phyloP scores from a whole-genome alignment of 495 filamentous ascomycete genomes.

The Aspergillus incahuasiensis region DNA sequence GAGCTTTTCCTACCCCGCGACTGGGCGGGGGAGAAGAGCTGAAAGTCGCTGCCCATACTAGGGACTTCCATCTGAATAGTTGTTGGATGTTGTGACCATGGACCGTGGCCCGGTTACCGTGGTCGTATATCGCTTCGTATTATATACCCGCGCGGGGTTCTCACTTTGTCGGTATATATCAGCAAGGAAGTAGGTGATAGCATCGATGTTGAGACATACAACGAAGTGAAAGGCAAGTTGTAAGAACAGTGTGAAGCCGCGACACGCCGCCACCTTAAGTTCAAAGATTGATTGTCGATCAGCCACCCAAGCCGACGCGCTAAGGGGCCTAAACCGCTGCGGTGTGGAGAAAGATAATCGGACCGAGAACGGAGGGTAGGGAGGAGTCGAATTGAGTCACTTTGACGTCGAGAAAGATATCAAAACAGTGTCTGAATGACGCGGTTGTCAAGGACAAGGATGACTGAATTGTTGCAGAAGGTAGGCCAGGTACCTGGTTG shows the following conservation, averaged over 20 bases:
- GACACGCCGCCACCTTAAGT: conserved; percentile 11
- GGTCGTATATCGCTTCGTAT: not conserved
- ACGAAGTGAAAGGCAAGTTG: not conserved
- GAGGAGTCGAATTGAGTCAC: conserved; percentile 2
- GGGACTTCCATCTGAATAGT: conserved; percentile 22
- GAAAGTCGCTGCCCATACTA: conserved; percentile 38
- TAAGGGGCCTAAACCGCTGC: conserved; percentile 7
- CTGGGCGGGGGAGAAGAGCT: conserved; percentile 34
- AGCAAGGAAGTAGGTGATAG: not conserved
- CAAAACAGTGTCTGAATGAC: not conserved
- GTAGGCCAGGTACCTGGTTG: not conserved
- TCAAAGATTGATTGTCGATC: conserved; percentile 9
- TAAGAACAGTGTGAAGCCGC: not conserved
- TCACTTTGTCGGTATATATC: not conserved
- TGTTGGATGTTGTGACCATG: conserved; percentile 20
- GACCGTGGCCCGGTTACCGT: not conserved
- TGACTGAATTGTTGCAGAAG: not conserved
- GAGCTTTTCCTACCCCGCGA: conserved; percentile 24
- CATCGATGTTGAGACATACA: conserved; percentile 8
- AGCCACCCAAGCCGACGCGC: conserved; percentile 9
- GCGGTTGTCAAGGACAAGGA: not conserved
- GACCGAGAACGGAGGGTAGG: not conserved
- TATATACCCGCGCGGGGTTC: not conserved
- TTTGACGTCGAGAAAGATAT: not conserved
- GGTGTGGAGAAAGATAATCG: conserved; percentile 9